A percentile compares a stretch with the other conserved stretches of the same genome.
Conservation (phyloP, 345 rosid species). For the Isatis tinctoria region DNA sequence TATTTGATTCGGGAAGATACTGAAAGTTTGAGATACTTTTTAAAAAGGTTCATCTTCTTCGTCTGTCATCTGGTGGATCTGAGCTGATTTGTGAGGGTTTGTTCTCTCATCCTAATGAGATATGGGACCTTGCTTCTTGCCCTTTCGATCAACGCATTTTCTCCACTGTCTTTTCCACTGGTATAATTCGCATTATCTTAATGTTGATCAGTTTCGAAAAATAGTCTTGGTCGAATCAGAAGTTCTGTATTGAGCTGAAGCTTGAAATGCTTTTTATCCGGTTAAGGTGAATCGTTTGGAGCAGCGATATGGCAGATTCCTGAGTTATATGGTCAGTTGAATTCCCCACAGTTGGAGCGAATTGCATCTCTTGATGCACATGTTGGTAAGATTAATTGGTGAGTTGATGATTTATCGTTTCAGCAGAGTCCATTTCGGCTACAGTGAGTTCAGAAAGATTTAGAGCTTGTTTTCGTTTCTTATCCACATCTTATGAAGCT, state of each 20-base stretch:
- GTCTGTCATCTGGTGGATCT: conserved; percentile 81
- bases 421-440: background rate
- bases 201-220: background rate
- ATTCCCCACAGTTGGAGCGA: conserved; percentile 79
- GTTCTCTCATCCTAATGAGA: conserved; percentile 91
- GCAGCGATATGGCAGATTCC: conserved; percentile 97
- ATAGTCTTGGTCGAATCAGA: background rate
- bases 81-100: conserved; percentile 88
- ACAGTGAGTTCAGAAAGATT: background rate
- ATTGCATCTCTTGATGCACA: conserved; percentile 81
- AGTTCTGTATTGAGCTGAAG: background rate
- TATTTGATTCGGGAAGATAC: background rate
- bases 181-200: conserved; percentile 30
- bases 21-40: conserved; percentile 6
- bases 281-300: conserved; percentile 70
- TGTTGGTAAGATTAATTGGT: conserved; percentile 77
- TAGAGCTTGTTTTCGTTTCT: background rate
- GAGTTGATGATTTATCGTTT: conserved; percentile 32
- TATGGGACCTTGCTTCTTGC: conserved; percentile 88
- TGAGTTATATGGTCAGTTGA: conserved; percentile 84
- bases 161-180: conserved; percentile 78
- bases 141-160: conserved; percentile 93
- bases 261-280: background rate
- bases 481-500: background rate
- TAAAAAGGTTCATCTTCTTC: conserved; percentile 80